A percentile compares a stretch with the other conserved stretches of the same genome.
These are phyloP conservation scores for Phascolomyces articulosus DNA, from an alignment of 371 early-diverging fungal genomes.

Conservation along the genomic window DNA sequence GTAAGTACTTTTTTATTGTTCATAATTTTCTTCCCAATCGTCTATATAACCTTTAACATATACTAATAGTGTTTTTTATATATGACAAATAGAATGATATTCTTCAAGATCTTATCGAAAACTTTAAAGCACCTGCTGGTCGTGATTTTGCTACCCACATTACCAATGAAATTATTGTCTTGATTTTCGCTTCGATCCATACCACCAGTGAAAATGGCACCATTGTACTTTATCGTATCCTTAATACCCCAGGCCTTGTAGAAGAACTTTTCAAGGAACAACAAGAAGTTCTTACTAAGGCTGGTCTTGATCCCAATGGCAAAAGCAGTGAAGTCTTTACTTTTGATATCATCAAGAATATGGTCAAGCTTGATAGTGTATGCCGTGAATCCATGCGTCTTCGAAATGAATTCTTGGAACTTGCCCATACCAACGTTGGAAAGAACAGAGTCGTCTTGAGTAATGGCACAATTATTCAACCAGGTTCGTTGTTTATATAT, in stretches of 20 bases:
- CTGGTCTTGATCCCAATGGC: slow-evolving; percentile 9
- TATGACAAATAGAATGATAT: slow-evolving; percentile 17
- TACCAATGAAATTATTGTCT: slow-evolving; percentile 20
- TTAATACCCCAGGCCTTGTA: slow-evolving; percentile 41
- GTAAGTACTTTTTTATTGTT: not conserved
- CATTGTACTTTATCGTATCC: slow-evolving; percentile 40
- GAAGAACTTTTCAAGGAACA: slow-evolving; percentile 50
- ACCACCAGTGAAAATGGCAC: slow-evolving; percentile 38
- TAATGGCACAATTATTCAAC: slow-evolving; percentile 41
- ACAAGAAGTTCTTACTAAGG: slow-evolving; percentile 24
- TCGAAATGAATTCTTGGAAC: slow-evolving; percentile 18
- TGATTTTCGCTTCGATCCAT: slow-evolving; percentile 47
- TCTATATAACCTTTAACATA: too few relatives aligned
- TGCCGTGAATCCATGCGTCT: slow-evolving; percentile 48
- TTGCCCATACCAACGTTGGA: slow-evolving; percentile 35
- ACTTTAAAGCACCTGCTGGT: not conserved
- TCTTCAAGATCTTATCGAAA: slow-evolving; percentile 26
- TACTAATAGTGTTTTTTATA: too few relatives aligned
- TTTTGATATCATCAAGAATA: slow-evolving; percentile 29
- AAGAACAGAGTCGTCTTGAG: slow-evolving; percentile 27
- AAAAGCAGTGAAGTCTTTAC: slow-evolving; percentile 21
- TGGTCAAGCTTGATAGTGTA: slow-evolving; percentile 54
- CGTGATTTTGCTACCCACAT: slow-evolving; percentile 3
- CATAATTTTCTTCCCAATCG: too few relatives aligned
- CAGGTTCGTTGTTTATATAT: slow-evolving; percentile 26